Evolutionary conservation across 352 stramenopile genomes (phyloP).

Genomic region (Phytophthora europaea): DNA sequence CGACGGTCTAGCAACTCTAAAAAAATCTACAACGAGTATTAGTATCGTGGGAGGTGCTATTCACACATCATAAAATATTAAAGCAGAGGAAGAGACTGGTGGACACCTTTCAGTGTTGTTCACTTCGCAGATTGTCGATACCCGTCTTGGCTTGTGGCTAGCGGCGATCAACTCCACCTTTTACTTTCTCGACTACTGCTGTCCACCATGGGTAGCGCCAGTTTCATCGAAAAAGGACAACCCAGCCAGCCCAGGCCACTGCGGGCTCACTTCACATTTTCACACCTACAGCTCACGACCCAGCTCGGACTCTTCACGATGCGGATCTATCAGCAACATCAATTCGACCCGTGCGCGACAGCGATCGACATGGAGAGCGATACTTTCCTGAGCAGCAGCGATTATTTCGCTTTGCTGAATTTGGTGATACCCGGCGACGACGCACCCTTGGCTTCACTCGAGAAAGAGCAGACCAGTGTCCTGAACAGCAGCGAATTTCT

Average conservation of each 20-base stretch:
- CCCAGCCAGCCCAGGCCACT: slow-evolving; percentile 3
- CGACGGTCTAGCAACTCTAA: not conserved
- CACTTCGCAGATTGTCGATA: slow-evolving; percentile 23
- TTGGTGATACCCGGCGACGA: slow-evolving; percentile 33
- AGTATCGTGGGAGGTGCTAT: not conserved
- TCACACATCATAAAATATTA: not conserved
- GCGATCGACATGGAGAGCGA: not conserved
- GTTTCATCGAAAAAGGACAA: slow-evolving; percentile 9
- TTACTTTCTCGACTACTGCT: not conserved
- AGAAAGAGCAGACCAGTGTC: slow-evolving; percentile 8
- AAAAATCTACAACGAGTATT: not conserved
- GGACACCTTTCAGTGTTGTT: slow-evolving; percentile 1
- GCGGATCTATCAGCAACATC: slow-evolving; percentile 23
- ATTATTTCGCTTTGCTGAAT: slow-evolving; percentile 31
- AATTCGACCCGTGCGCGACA: slow-evolving; percentile 1
- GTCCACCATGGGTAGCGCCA: slow-evolving; percentile 2
- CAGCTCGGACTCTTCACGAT: slow-evolving; percentile 20
- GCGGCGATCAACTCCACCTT: not conserved
- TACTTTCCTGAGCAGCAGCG: slow-evolving; percentile 8
- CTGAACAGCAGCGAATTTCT: slow-evolving; percentile 20
- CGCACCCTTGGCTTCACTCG: slow-evolving; percentile 1
- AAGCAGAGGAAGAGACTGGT: not conserved
- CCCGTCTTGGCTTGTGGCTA: slow-evolving; percentile 23
- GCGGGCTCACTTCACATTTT: slow-evolving; percentile 39
- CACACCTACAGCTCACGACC: slow-evolving; percentile 21